These are phyloP conservation scores for Erysimum pusillum DNA, from an alignment of 441 rosid genomes.

Conservation along the genomic window DNA sequence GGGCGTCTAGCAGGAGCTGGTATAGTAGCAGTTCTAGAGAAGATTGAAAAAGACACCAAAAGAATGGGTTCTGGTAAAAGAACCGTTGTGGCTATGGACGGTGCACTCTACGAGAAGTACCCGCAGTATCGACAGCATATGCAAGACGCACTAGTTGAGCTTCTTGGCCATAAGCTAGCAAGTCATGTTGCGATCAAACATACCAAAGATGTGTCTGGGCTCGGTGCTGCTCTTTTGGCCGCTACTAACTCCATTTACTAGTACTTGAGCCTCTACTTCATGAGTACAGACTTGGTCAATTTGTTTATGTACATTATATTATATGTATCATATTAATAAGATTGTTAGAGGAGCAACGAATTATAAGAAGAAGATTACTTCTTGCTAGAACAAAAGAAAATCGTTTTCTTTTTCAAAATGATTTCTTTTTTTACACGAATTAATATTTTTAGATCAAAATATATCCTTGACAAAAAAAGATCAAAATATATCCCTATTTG, in stretches of 20 bases:
- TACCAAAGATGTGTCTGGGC: conserved; percentile 87
- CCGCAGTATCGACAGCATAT: conserved; percentile 72
- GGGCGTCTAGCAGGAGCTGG: conserved; percentile 93
- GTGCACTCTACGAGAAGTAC: conserved; percentile 79
- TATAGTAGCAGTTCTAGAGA: conserved; percentile 80
- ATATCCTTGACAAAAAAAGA: no score
- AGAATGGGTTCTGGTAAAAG: conserved; percentile 65
- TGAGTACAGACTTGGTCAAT: background rate
- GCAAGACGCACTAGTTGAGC: conserved; percentile 70
- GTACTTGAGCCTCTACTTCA: conserved; percentile 19
- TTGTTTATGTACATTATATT: conserved; percentile 32
- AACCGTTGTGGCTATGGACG: conserved; percentile 89
- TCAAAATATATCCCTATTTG: background rate
- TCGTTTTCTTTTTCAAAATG: background rate
- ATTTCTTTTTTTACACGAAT: background rate
- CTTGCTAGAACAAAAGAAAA: background rate
- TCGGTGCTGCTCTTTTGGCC: conserved; percentile 91
- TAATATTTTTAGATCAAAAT: background rate
- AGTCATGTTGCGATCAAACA: conserved; percentile 66
- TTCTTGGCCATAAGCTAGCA: conserved; percentile 65
- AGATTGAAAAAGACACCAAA: conserved; percentile 75
- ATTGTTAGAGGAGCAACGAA: background rate
- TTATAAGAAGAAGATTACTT: background rate
- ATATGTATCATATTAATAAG: background rate
- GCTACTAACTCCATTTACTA: conserved; percentile 76